Evolutionary conservation across 768 basidiomycete species (phyloP).

Genomic region (Multifurca ochricompacta): DNA sequence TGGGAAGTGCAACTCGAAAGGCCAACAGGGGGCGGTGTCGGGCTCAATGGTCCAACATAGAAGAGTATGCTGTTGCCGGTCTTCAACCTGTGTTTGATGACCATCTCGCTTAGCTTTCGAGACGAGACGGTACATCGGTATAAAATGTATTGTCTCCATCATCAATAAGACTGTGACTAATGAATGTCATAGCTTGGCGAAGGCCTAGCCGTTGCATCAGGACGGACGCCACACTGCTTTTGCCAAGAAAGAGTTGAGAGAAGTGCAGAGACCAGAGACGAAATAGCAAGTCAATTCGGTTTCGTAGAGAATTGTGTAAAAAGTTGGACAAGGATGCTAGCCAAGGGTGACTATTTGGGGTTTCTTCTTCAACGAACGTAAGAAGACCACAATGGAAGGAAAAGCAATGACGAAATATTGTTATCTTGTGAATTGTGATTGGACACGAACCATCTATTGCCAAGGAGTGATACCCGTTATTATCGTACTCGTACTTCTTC

Average conservation of each 20-base stretch:
- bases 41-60: too few relatives aligned
- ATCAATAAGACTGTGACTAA: background rate
- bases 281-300: too few relatives aligned
- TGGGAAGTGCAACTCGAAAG: background rate
- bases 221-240: too few relatives aligned
- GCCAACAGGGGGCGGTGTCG: background rate
- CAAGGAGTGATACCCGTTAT: background rate
- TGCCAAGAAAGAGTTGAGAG: too few relatives aligned
- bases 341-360: too few relatives aligned
- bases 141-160: too few relatives aligned
- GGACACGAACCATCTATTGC: background rate
- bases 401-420: background rate
- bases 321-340: too few relatives aligned
- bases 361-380: background rate
- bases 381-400: background rate
- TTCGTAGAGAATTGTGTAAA: too few relatives aligned
- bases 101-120: background rate
- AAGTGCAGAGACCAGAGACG: too few relatives aligned
- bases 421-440: too few relatives aligned
- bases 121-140: too few relatives aligned
- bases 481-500: background rate
- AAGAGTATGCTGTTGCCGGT: background rate
- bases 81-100: background rate
- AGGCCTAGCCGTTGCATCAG: background rate
- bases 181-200: background rate